Evolutionary conservation across 176 grass and related monocot genomes (phyloP), one percentile per base, ranked within the genome.

Genomic region (Luzula sylvatica): DNA sequence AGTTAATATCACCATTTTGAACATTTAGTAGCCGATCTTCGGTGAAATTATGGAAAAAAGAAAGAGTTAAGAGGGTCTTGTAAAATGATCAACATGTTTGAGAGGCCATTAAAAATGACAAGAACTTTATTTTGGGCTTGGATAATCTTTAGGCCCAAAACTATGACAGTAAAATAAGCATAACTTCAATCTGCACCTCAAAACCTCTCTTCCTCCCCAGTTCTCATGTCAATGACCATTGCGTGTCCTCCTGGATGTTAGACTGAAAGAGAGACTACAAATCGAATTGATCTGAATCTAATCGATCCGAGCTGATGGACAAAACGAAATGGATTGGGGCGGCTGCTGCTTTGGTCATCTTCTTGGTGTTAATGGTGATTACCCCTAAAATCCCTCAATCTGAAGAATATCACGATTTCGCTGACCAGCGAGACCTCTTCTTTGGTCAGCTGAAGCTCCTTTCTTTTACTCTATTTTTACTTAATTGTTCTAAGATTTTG

Each of bases 331-430:
- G 70, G 71, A 62, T 68, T 19, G 84, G 70, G 59, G 75, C 61
- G 67, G 77, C 49, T 49, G 80, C 65, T 59, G 80, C 90, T 28
- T 16, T 53, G 62, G 49, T 43, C 35, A 86, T 82, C 29, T 96
- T 96, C 63, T 58, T 79, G 9, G 90, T 96, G 39, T 70, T 96
- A 58, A 96, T 96, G 90, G 17, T 82, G 54, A 77, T 96, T 23
- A 89, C 90, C 3, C 90, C 90, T 24, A 75, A 78, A 60, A 96
- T 89, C 59, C 90, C 84, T 44, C 90, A 96, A 70, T 23, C 82
- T 38, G 61, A 96, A 72, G 81, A 63, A 28, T 96, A 96, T 68
- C 90, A 96, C 77, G 20, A 82, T 75, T 96, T 96, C 67, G 84
- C 90, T 19, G 90, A 89, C 72, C 80, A 89, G 21, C 74, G 90